phyloP scores from a whole-genome alignment of 179 eudicot genomes.

The Silene noctiflora region DNA sequence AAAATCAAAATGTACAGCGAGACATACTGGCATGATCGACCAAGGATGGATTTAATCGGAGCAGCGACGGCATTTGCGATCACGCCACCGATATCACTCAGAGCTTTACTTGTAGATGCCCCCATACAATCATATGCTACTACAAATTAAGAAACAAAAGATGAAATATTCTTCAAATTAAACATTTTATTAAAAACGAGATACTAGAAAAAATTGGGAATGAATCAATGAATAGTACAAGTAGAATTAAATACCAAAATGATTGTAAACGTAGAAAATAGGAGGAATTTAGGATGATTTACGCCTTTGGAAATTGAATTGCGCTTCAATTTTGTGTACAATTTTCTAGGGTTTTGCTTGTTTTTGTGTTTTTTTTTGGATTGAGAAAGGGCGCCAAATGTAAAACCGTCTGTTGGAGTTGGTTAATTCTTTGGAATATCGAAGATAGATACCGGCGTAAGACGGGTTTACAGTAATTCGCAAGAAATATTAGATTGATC shows the following conservation, averaged over 20 bases:
- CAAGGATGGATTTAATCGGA: constrained; percentile 39
- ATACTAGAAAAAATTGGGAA: neutral
- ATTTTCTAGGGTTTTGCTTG: neutral
- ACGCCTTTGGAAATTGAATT: neutral
- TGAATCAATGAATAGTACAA: neutral
- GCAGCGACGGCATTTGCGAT: constrained; percentile 37
- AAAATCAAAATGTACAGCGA: neutral
- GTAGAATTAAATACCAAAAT: neutral
- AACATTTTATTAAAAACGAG: neutral
- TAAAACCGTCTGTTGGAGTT: neutral
- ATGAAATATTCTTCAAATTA: neutral
- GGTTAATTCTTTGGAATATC: neutral
- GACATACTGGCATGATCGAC: constrained; percentile 45
- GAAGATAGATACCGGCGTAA: too few species aligned
- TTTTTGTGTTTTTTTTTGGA: neutral
- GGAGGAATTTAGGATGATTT: neutral
- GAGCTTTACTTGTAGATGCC: constrained; percentile 30
- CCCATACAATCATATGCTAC: constrained; percentile 28
- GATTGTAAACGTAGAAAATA: neutral
- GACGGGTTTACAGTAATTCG: too few species aligned
- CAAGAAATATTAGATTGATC: too few species aligned
- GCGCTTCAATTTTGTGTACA: neutral
- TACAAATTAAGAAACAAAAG: neutral
- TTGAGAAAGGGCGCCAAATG: neutral
- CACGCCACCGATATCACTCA: constrained; percentile 34